A percentile compares a stretch with the other conserved stretches of the same genome.
Evolutionary conservation across 2,329 filamentous ascomycete genomes (phyloP).

Genomic region (Aspergillus sp.): DNA sequence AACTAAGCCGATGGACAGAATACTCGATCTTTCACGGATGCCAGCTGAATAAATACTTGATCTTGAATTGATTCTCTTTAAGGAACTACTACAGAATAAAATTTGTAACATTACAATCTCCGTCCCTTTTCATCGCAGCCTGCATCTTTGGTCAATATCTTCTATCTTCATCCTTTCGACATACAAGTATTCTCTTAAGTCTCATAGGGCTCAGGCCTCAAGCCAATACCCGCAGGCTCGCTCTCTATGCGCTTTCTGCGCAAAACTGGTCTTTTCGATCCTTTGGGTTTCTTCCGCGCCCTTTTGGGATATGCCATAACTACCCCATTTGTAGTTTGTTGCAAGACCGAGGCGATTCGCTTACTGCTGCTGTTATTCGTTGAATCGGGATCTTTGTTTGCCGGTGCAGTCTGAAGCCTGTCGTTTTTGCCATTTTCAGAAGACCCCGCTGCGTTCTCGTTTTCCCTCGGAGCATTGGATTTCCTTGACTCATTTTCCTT

Average conservation of each 20-base stretch:
- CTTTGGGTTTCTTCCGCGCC: conserved; percentile 2
- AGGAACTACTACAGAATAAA: no score
- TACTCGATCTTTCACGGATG: no score
- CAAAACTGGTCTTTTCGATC: conserved; percentile 1
- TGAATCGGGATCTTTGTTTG: background rate
- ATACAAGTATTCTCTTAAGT: no score
- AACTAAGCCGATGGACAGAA: no score
- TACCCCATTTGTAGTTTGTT: background rate
- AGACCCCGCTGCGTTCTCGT: background rate
- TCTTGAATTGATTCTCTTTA: no score
- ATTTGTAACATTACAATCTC: no score
- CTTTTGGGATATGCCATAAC: conserved; percentile 3
- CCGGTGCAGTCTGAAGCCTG: background rate
- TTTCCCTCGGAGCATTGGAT: background rate
- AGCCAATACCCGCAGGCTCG: conserved; percentile 4
- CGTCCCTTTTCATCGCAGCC: no score
- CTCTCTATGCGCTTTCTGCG: conserved; percentile 2
- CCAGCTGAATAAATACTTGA: no score
- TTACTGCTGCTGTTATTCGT: background rate
- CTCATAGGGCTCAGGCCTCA: background rate
- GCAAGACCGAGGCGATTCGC: background rate
- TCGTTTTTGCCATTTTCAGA: background rate
- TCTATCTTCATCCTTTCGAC: no score
- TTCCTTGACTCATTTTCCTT: background rate
- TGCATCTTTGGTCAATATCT: no score